These are phyloP conservation scores for Imleria badia DNA, from an alignment of 768 basidiomycete genomes.

Conservation along the genomic window DNA sequence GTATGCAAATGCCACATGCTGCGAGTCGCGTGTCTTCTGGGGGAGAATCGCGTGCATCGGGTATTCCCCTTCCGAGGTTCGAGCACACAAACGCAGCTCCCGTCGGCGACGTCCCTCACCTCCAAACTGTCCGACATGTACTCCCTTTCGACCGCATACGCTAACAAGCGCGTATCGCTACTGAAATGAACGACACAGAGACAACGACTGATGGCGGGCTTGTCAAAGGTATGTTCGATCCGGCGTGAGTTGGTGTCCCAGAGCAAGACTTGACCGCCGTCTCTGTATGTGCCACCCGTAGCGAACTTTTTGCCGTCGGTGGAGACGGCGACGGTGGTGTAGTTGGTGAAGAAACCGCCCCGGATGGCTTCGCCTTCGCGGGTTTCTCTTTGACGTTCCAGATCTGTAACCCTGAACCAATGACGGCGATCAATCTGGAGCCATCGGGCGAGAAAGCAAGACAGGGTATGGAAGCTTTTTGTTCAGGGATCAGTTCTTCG, in stretches of 20 bases:
- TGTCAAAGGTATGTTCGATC: conserved; percentile 27
- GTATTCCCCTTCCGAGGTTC: conserved; percentile 24
- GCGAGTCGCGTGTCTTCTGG: conserved; percentile 24
- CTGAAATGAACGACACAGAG: conserved; percentile 26
- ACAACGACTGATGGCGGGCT: conserved; percentile 21
- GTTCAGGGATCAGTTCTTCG: conserved; percentile 19
- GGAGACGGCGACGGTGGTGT: conserved; percentile 24
- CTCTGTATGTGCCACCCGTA: conserved; percentile 24
- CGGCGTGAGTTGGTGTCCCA: conserved; percentile 22
- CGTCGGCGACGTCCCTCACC: conserved; percentile 14
- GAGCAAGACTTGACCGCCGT: conserved; percentile 23
- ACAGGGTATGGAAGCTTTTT: conserved; percentile 15
- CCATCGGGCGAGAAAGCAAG: conserved; percentile 28
- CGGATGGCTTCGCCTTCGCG: conserved; percentile 24
- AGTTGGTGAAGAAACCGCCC: conserved; percentile 26
- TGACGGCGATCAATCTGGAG: conserved; percentile 24
- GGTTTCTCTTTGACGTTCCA: conserved; percentile 23
- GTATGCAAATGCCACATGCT: conserved; percentile 24
- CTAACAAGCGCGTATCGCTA: conserved; percentile 17
- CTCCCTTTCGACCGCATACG: conserved; percentile 23
- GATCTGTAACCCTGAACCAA: conserved; percentile 26
- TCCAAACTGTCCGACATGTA: conserved; percentile 27
- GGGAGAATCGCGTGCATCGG: conserved; percentile 26
- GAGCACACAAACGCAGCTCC: conserved; percentile 15
- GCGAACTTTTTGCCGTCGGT: conserved; percentile 26